Evolutionary conservation across 129 eudicot species (phyloP).

Genomic region (Escallonia rubra): DNA sequence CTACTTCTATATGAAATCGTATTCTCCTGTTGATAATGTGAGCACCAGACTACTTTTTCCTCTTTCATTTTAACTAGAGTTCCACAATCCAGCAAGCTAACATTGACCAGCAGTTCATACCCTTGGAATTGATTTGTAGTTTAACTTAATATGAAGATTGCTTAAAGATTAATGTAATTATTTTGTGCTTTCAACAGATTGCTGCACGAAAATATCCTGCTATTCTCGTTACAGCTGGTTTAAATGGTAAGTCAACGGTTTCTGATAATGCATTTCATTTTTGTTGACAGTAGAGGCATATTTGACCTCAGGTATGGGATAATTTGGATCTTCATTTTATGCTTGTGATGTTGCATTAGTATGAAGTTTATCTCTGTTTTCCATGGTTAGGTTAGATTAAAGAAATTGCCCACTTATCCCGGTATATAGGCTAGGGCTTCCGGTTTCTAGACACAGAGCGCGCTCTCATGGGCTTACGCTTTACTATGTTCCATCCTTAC

Average conservation of each 20-base stretch:
- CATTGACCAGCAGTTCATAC: neutral
- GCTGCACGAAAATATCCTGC: slow-evolving; percentile 75
- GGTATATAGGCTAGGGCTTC: too few relatives aligned
- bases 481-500: too few relatives aligned
- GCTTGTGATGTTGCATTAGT: neutral
- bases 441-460: too few relatives aligned
- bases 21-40: slow-evolving; percentile 95
- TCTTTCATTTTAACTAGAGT: slow-evolving; percentile 5
- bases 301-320: neutral
- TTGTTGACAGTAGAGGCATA: neutral
- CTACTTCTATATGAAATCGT: slow-evolving; percentile 89
- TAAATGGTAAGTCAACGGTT: slow-evolving; percentile 51
- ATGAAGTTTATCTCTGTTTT: neutral
- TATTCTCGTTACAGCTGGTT: slow-evolving; percentile 84
- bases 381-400: too few relatives aligned
- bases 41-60: slow-evolving; percentile 21
- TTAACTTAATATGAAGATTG: neutral
- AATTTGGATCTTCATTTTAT: neutral
- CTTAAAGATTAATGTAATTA: neutral
- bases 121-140: neutral
- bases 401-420: too few relatives aligned
- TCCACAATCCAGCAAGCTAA: neutral
- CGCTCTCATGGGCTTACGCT: too few relatives aligned
- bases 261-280: slow-evolving; percentile 2
- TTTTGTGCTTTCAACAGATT: slow-evolving; percentile 37